Evolutionary conservation across 1,284 basidiomycete species (phyloP).

Genomic region (Tilletia walkeri): DNA sequence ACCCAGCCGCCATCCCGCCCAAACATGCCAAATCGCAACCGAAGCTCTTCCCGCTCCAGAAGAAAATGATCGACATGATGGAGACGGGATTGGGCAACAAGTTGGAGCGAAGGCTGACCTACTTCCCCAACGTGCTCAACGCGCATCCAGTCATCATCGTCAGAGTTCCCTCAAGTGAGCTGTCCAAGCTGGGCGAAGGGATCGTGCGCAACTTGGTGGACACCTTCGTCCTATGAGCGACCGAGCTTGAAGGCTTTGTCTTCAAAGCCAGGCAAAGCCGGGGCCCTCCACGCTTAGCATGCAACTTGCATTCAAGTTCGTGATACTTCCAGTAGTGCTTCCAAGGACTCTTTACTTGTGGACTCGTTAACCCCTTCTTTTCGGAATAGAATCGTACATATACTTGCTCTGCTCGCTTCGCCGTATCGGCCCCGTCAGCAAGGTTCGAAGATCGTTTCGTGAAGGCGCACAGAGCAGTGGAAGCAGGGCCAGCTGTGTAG

Average conservation of each 20-base stretch:
- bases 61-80: not conserved
- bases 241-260: not conserved
- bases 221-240: not conserved
- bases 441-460: too few species aligned
- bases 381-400: too few species aligned
- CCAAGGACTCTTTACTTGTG: too few species aligned
- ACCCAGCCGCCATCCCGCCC: not conserved
- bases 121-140: slow-evolving; percentile 15
- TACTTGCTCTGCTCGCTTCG: too few species aligned
- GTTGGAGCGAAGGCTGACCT: slow-evolving; percentile 1
- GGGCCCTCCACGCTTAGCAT: too few species aligned
- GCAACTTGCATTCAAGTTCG: too few species aligned
- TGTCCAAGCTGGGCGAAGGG: not conserved
- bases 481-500: too few species aligned
- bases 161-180: not conserved
- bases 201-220: slow-evolving; percentile 3
- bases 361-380: too few species aligned
- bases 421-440: too few species aligned
- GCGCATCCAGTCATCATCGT: slow-evolving; percentile 18
- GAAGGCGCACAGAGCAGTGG: too few species aligned
- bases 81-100: not conserved
- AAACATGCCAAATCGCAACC: not conserved
- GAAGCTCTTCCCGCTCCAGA: slow-evolving; percentile 5
- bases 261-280: not conserved
- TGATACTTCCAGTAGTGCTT: too few species aligned